Conservation (phyloP, 2,329 filamentous ascomycete genomes). For the Thielaviopsis populi region DNA sequence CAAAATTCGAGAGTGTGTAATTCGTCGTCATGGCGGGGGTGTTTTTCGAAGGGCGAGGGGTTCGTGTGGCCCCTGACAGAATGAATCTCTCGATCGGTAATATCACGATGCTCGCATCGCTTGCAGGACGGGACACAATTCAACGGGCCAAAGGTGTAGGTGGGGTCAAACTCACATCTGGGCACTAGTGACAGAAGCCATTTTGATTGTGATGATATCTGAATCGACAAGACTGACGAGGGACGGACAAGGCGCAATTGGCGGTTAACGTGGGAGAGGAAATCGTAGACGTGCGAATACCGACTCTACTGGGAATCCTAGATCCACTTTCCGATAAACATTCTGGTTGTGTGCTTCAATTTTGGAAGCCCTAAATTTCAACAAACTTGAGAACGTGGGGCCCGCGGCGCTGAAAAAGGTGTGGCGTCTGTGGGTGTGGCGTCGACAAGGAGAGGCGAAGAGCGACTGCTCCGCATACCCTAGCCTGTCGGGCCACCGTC, state of each 20-base stretch:
- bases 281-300: conserved; percentile 16
- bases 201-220: conserved; percentile 18
- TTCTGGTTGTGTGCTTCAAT: conserved; percentile 15
- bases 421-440: conserved; percentile 9
- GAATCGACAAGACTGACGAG: conserved; percentile 17
- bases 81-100: not conserved
- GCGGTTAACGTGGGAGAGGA: conserved; percentile 17
- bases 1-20: not conserved
- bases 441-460: not conserved
- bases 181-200: conserved; percentile 17
- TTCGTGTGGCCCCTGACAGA: not conserved
- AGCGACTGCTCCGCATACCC: not conserved
- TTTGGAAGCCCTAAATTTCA: conserved; percentile 6
- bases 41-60: too few relatives aligned
- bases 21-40: not conserved
- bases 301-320: conserved; percentile 16
- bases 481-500: not conserved
- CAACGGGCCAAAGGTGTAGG: conserved; percentile 1
- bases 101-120: conserved; percentile 15
- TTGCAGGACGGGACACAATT: conserved; percentile 1
- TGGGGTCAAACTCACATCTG: conserved; percentile 18
- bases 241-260: conserved; percentile 15
- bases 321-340: conserved; percentile 17
- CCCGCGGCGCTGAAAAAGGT: not conserved
- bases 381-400: conserved; percentile 6